These are phyloP conservation scores for Hyaloscypha finlandica DNA, from an alignment of 495 filamentous ascomycete species.

Conservation along the genomic window DNA sequence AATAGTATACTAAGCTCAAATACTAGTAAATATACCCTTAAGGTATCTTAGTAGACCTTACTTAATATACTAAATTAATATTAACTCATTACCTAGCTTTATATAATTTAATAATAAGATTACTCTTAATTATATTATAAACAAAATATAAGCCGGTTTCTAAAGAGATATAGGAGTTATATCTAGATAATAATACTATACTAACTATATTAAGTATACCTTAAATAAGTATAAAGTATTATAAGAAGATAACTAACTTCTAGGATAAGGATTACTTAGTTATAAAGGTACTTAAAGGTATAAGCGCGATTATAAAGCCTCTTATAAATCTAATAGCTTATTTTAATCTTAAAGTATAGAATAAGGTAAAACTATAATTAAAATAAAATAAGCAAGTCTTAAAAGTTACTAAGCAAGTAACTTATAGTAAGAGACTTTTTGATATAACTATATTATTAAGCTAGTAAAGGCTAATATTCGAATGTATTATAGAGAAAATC, in stretches of 20 bases:
- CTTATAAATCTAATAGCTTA: constrained; percentile 16
- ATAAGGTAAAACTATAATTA: constrained; percentile 20
- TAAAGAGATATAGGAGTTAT: constrained; percentile 26
- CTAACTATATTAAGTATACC: constrained; percentile 19
- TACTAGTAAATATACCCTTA: constrained; percentile 17
- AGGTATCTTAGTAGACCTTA: constrained; percentile 20
- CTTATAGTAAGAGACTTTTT: too few species aligned
- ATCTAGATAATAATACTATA: constrained; percentile 21
- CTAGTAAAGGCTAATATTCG: too few species aligned
- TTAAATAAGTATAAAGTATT: constrained; percentile 16
- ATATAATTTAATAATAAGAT: constrained; percentile 18
- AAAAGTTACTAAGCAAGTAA: too few species aligned
- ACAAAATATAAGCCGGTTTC: constrained; percentile 20
- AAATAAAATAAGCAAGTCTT: too few species aligned
- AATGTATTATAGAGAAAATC: too few species aligned
- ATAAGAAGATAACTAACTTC: too few species aligned
- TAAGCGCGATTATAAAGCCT: too few species aligned
- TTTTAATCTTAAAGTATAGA: constrained; percentile 17
- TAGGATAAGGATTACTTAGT: too few species aligned
- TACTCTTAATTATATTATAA: constrained; percentile 13
- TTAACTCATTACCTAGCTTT: constrained; percentile 14
- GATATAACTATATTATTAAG: too few species aligned
- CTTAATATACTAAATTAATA: constrained; percentile 17
- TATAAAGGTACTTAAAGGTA: too few species aligned
- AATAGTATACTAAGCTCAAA: constrained; percentile 14